Evolutionary conservation across 495 filamentous ascomycete species (phyloP), one percentile per base, ranked within the genome.

Genomic region (Hypoxylon crocopeplum): DNA sequence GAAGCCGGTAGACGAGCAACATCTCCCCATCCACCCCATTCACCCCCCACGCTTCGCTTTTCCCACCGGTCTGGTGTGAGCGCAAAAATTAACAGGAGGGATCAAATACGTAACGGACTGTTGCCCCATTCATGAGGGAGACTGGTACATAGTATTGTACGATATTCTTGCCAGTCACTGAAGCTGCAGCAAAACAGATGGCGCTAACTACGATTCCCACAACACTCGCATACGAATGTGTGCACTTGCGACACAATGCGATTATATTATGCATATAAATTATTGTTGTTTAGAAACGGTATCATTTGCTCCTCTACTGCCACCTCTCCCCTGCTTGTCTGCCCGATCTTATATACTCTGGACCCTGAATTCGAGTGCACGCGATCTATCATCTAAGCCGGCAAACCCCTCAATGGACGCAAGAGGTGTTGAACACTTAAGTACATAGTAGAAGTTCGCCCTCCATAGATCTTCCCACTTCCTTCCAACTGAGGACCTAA

Each of bases 1-100:
- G 59, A n/a, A 67, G 66, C 65, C 67, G 62, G 59, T 68, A 62
- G 51, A 56, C 64, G 69, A 72, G 69, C 66, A 61, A 59, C 66
- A 22, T 48, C 41, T 50, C 51, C 46, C 57, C 59, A 51, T 48
- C 59, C 22, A 56, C 59, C 48, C 42, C 24, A 27, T 38, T 38
- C 49, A 55, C 33, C 58, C 50, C 52, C 42, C 41, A 59, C 60
- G 48, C 48, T 48, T 48, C 55, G 29, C 27, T 30, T 34, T 36
- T 55, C 38, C 40, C 13, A 42, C 55, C 55, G 55, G 57, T 59
- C 48, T 48, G 29, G 53, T 2, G 11, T 37, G 21, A 29, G 53
- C 36, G 39, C 16, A 53, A 24, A 51, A 36, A 4, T n/a, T n/a
- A 41, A 41, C n/a, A n/a, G n/a, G n/a, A n/a, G n/a, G n/a, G n/a